Conservation (phyloP, 352 stramenopile species). For the Salisapilia sapeloensis region DNA sequence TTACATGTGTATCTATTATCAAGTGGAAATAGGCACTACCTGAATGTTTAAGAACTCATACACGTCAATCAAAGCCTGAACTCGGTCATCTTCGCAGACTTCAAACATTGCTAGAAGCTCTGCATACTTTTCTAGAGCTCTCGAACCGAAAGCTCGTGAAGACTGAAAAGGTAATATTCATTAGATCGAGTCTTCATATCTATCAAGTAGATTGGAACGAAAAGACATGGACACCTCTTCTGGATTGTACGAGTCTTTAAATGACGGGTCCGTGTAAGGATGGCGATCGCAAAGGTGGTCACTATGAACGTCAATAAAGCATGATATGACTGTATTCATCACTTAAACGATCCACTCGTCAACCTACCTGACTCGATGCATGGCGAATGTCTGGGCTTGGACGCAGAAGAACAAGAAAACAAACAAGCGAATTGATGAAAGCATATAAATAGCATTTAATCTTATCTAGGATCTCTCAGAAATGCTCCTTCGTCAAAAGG, state of each 20-base stretch:
- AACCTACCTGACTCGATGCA: slow-evolving; percentile 42
- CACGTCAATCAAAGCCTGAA: slow-evolving; percentile 22
- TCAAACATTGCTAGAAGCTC: slow-evolving; percentile 38
- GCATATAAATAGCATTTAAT: slow-evolving; percentile 1
- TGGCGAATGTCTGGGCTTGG: slow-evolving; percentile 3
- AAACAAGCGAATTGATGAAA: not conserved
- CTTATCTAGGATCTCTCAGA: slow-evolving; percentile 40
- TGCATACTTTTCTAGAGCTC: slow-evolving; percentile 34
- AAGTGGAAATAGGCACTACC: slow-evolving; percentile 1
- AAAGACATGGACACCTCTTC: slow-evolving; percentile 12
- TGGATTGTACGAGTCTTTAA: slow-evolving; percentile 34
- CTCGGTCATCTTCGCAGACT: slow-evolving; percentile 29
- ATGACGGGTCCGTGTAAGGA: slow-evolving; percentile 30
- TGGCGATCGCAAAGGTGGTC: slow-evolving; percentile 44
- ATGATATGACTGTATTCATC: not conserved
- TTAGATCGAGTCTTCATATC: not conserved
- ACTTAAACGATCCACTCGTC: not conserved
- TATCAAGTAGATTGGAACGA: not conserved
- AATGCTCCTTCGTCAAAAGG: slow-evolving; percentile 22
- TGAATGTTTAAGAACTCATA: slow-evolving; percentile 36
- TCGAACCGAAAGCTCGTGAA: slow-evolving; percentile 27
- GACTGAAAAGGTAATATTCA: slow-evolving; percentile 10
- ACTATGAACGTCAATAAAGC: slow-evolving; percentile 7
- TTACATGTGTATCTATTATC: not conserved
- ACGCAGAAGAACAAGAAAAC: no score